Percentiles rank a stretch among this genome's conserved stretches.
Evolutionary conservation across 1,139 yeast species (phyloP).

Genomic region (Kluyveromyces marxianus): DNA sequence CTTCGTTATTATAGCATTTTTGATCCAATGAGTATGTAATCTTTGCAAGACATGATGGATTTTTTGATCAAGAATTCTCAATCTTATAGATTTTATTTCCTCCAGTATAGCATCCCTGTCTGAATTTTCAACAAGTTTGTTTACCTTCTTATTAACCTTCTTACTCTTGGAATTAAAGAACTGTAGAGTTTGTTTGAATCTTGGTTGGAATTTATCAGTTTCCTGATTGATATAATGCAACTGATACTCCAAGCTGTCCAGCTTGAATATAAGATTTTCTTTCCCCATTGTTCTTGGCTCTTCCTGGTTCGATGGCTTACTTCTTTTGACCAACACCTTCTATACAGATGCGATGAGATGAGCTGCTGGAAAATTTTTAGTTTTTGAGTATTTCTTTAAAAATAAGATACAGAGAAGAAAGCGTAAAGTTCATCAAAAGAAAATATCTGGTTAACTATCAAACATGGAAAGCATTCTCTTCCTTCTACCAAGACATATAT

Average conservation of each 20-base stretch:
- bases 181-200: constrained; percentile 48
- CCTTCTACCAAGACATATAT: too few species aligned
- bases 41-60: constrained; percentile 42
- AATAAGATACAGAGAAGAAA: background rate
- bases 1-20: constrained; percentile 12
- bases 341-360: background rate
- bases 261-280: constrained; percentile 30
- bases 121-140: constrained; percentile 35
- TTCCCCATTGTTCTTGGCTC: constrained; percentile 21
- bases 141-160: constrained; percentile 29
- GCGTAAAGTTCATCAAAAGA: background rate
- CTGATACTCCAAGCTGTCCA: constrained; percentile 32
- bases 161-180: constrained; percentile 42
- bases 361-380: background rate
- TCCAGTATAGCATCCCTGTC: constrained; percentile 37
- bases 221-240: constrained; percentile 25
- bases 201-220: constrained; percentile 34
- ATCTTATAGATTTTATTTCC: constrained; percentile 41
- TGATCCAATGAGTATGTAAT: constrained; percentile 34
- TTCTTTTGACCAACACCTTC: background rate
- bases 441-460: background rate
- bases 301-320: background rate
- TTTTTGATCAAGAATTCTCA: constrained; percentile 43
- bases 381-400: background rate
- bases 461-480: too few species aligned